Evolutionary conservation across 1,284 basidiomycete genomes (phyloP), one percentile per base, ranked within the genome.

Genomic region (Sanghuangporus baumii): DNA sequence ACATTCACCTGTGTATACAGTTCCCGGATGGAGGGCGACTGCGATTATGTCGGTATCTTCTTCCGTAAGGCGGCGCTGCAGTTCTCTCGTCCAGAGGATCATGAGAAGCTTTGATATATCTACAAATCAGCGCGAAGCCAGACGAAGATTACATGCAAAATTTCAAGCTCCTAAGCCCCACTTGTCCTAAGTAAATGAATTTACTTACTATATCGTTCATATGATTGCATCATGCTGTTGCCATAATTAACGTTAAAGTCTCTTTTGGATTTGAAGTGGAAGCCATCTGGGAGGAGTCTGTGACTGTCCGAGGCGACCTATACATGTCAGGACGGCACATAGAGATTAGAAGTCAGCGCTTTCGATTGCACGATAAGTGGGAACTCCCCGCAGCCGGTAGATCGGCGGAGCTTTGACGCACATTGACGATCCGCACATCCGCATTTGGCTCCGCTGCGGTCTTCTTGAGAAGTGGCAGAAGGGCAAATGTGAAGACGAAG

Each of bases 351-450:
- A n/a, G 23, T 26, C 26, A 31, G 26, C 26, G 26, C 26, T 31
- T 26, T 26, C 26, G 26, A 31, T 5, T 31, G 26, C 5, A 31
- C 26, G 26, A 31, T 31, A 31, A 31, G 26, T 5, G 26, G 26
- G 5, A 31, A 31, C 26, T 31, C 2, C 26, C 26, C 5, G 2
- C 26, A 0, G 26, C 26, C 26, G 26, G 5, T 0, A 3, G 26
- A 3, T 31, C 26, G 26, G 26, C 5, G 26, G 5, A 31, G 26
- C 26, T 31, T 31, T 31, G 5, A 67, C 69, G 14, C 57, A 74
- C 72, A 50, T 69, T 72, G 1, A 74, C 69, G 23, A 75, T 71
- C 6, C 74, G 73, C 9, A 74, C 74, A 59, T 74, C 74, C 7
- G 73, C 64, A 6, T 63, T 66, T 1, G 69, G 58, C 20, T 67